These are phyloP conservation scores for Emergomyces pasteurianus DNA, from an alignment of 2,329 filamentous ascomycete genomes.

Conservation along the genomic window DNA sequence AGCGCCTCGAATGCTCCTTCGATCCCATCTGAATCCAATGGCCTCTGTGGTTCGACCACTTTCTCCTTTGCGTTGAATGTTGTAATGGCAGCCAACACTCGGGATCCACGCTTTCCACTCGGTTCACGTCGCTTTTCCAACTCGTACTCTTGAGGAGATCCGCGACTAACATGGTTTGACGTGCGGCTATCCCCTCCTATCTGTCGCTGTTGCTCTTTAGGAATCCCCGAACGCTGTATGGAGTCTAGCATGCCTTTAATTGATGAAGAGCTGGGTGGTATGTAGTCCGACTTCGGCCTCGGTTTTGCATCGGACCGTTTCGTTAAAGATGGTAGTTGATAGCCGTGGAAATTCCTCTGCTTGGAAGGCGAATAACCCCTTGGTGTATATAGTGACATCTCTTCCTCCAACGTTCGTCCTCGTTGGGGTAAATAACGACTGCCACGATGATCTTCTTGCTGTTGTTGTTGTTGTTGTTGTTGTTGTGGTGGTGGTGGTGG, in stretches of 20 bases:
- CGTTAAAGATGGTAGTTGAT: conserved; percentile 35
- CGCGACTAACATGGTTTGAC: neutral
- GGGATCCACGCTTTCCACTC: conserved; percentile 37
- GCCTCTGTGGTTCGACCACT: conserved; percentile 32
- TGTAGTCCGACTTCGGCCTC: conserved; percentile 41
- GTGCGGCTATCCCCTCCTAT: neutral
- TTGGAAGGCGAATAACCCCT: conserved; percentile 48
- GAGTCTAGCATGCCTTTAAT: conserved; percentile 24
- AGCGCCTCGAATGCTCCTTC: conserved; percentile 53
- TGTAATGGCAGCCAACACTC: conserved; percentile 54
- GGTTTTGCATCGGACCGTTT: conserved; percentile 29
- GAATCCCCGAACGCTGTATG: conserved; percentile 11
- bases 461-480: no score
- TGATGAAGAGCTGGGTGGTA: conserved; percentile 31
- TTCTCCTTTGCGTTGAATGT: conserved; percentile 46
- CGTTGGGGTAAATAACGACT: conserved; percentile 36
- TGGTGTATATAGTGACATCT: conserved; percentile 48
- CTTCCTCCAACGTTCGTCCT: conserved; percentile 37
- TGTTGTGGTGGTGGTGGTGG: conserved; percentile 16
- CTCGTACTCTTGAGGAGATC: neutral
- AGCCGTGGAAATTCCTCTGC: conserved; percentile 49
- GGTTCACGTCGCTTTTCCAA: conserved; percentile 14
- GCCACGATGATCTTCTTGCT: conserved; percentile 16
- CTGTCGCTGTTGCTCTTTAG: conserved; percentile 12
- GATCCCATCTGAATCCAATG: conserved; percentile 40